phyloP scores from a whole-genome alignment of 2,329 filamentous ascomycete genomes.

The Colletotrichum neosansevieriae region DNA sequence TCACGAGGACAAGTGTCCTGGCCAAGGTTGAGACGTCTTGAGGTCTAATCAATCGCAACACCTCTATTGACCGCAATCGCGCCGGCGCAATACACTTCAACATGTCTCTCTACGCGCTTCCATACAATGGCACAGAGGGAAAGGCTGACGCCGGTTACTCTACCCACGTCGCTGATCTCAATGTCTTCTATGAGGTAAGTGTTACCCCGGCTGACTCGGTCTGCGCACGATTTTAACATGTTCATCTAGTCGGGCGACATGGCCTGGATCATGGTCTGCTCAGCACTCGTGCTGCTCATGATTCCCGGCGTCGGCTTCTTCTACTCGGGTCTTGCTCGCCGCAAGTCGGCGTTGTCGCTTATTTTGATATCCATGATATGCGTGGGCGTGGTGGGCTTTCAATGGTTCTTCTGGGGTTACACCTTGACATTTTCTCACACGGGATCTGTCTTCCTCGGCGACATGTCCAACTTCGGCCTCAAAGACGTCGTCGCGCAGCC shows the following conservation, averaged over 20 bases:
- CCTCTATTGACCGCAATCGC: slow-evolving; percentile 17
- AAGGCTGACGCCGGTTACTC: slow-evolving; percentile 65
- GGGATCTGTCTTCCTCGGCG: slow-evolving; percentile 82
- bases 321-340: slow-evolving; percentile 89
- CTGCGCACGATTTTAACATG: slow-evolving; percentile 3
- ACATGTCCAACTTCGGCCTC: slow-evolving; percentile 85
- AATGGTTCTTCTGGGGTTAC: slow-evolving; percentile 98
- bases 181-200: slow-evolving; percentile 84
- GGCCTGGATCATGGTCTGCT: slow-evolving; percentile 81
- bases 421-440: slow-evolving; percentile 86
- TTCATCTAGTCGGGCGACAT: slow-evolving; percentile 78
- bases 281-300: slow-evolving; percentile 89
- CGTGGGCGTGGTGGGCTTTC: slow-evolving; percentile 82
- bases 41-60: slow-evolving; percentile 6
- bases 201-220: not conserved
- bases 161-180: slow-evolving; percentile 73
- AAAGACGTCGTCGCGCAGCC: slow-evolving; percentile 81
- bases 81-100: slow-evolving; percentile 29
- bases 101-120: slow-evolving; percentile 52
- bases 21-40: slow-evolving; percentile 20
- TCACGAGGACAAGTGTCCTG: slow-evolving; percentile 24
- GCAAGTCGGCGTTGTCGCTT: slow-evolving; percentile 89
- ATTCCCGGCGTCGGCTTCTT: slow-evolving; percentile 95
- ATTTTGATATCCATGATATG: slow-evolving; percentile 89
- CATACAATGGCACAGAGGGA: slow-evolving; percentile 65